Percentiles rank a stretch among this genome's conserved stretches.
These are phyloP conservation scores for Trichoderma sp. DNA, from an alignment of 2,329 filamentous ascomycete genomes.

Conservation along the genomic window DNA sequence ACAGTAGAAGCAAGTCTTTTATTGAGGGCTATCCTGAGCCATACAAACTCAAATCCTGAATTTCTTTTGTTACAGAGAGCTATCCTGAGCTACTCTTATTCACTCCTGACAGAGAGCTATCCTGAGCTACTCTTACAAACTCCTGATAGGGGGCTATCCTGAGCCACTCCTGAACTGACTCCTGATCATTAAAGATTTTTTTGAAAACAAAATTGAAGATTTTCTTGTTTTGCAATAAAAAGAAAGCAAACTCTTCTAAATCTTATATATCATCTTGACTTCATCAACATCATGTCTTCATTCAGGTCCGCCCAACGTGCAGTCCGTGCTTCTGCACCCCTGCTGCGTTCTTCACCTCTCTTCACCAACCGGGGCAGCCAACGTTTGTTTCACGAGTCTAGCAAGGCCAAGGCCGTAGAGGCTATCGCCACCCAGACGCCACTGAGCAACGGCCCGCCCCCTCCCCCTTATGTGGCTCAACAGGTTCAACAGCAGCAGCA, in stretches of 20 bases:
- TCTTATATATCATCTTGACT: background rate
- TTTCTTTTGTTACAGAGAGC: slow-evolving; percentile 21
- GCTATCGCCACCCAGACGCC: slow-evolving; percentile 23
- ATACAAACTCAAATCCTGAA: slow-evolving; percentile 23
- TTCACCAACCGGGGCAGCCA: slow-evolving; percentile 7
- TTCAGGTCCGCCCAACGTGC: slow-evolving; percentile 22
- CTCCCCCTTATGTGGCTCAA: slow-evolving; percentile 3
- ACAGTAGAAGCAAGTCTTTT: background rate
- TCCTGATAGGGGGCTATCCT: slow-evolving; percentile 27
- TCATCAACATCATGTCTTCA: slow-evolving; percentile 22
- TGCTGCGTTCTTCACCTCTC: slow-evolving; percentile 15
- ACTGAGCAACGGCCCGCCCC: slow-evolving; percentile 5
- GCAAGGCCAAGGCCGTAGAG: slow-evolving; percentile 28
- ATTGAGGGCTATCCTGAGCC: slow-evolving; percentile 27
- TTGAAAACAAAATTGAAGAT: slow-evolving; percentile 21
- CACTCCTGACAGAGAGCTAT: slow-evolving; percentile 27
- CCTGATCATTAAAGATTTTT: slow-evolving; percentile 20
- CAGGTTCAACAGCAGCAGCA: slow-evolving; percentile 5
- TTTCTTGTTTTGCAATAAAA: background rate
- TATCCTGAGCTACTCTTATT: slow-evolving; percentile 25
- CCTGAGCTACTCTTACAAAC: slow-evolving; percentile 27
- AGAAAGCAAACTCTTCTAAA: slow-evolving; percentile 15
- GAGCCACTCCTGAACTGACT: slow-evolving; percentile 26
- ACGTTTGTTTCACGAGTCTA: slow-evolving; percentile 29
- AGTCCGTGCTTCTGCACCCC: slow-evolving; percentile 24